Percentiles rank a stretch among this genome's conserved stretches.
Evolutionary conservation across 495 filamentous ascomycete species (phyloP).

Genomic region (Penicillium chermesinum): DNA sequence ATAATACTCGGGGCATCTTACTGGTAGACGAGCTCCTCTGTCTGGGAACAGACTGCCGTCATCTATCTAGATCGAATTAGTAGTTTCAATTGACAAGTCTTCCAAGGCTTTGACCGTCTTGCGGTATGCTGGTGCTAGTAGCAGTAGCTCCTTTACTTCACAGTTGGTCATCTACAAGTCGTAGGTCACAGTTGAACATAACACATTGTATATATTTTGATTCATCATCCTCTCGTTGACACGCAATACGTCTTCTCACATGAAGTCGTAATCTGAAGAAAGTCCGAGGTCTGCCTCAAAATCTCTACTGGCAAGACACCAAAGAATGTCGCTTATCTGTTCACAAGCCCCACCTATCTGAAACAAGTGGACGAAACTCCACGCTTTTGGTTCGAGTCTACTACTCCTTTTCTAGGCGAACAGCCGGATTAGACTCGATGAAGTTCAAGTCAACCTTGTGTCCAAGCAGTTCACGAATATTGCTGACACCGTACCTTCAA

Average conservation of each 20-base stretch:
- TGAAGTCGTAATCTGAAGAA: slow-evolving; percentile 23
- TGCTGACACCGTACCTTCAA: slow-evolving; percentile 64
- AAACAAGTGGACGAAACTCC: not conserved
- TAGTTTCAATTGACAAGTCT: too few relatives aligned
- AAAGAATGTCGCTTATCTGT: slow-evolving; percentile 22
- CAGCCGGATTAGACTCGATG: slow-evolving; percentile 76
- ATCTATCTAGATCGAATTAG: too few relatives aligned
- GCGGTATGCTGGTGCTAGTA: too few relatives aligned
- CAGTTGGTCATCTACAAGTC: too few relatives aligned
- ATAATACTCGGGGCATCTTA: too few relatives aligned
- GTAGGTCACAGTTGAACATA: too few relatives aligned
- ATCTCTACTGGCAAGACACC: slow-evolving; percentile 18
- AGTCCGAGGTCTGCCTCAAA: not conserved
- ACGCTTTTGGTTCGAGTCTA: slow-evolving; percentile 5
- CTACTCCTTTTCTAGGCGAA: slow-evolving; percentile 72
- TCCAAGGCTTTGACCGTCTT: too few relatives aligned
- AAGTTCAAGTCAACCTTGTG: slow-evolving; percentile 81
- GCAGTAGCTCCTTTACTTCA: too few relatives aligned
- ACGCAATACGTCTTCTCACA: slow-evolving; percentile 26
- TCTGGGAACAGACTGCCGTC: too few relatives aligned
- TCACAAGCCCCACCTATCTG: slow-evolving; percentile 9
- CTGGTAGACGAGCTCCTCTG: too few relatives aligned
- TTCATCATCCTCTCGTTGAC: slow-evolving; percentile 25
- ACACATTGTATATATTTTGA: slow-evolving; percentile 11
- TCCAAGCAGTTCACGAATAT: slow-evolving; percentile 80